Percentiles rank a stretch among this genome's conserved stretches.
Evolutionary conservation across 1,139 yeast species (phyloP).

Genomic region (Meyerozyma athensensis): DNA sequence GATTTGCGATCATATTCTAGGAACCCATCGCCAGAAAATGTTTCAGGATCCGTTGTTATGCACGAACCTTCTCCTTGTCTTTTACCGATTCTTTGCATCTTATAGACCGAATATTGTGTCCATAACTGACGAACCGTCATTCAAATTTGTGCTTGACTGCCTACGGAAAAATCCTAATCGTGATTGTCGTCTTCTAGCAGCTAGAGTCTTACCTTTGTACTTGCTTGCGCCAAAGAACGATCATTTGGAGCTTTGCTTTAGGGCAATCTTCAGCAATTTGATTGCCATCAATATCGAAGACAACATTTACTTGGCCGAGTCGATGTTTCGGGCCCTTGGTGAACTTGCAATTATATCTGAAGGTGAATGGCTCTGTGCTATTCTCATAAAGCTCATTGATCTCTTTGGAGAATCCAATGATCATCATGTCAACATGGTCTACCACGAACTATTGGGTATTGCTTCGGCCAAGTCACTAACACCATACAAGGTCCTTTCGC

Average conservation of each 20-base stretch:
- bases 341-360: conserved; percentile 53
- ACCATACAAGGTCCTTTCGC: conserved; percentile 70
- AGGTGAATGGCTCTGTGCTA: conserved; percentile 60
- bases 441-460: conserved; percentile 49
- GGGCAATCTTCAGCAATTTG: conserved; percentile 28
- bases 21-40: conserved; percentile 7
- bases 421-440: conserved; percentile 61
- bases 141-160: conserved; percentile 20
- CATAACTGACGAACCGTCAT: conserved; percentile 17
- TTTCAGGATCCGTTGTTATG: conserved; percentile 23
- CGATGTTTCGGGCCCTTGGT: conserved; percentile 57
- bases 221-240: conserved; percentile 33
- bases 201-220: conserved; percentile 44
- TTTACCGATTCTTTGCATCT: conserved; percentile 46
- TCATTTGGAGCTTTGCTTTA: conserved; percentile 31
- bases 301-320: conserved; percentile 49
- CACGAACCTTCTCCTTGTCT: conserved; percentile 40
- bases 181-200: conserved; percentile 48
- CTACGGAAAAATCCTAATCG: conserved; percentile 33
- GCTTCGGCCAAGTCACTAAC: conserved; percentile 44
- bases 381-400: conserved; percentile 55
- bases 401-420: conserved; percentile 56
- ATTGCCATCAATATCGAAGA: conserved; percentile 32
- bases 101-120: conserved; percentile 37
- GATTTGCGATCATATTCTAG: conserved; percentile 18